phyloP scores from a whole-genome alignment of 257 asterid genomes.

The Solanum tacnaense region DNA sequence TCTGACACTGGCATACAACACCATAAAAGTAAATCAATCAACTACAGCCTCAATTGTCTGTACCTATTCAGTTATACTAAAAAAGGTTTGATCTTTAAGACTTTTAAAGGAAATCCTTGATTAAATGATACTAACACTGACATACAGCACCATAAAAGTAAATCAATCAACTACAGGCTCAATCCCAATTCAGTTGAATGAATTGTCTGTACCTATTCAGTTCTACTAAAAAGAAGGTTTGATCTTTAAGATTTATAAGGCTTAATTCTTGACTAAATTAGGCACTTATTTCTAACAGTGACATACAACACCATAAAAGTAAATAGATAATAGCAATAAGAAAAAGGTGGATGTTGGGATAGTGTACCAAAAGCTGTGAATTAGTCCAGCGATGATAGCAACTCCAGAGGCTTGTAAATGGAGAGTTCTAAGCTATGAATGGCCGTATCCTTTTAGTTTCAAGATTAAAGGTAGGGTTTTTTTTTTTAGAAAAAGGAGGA shows the following conservation, averaged over 20 bases:
- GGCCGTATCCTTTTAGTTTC: background rate
- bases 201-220: background rate
- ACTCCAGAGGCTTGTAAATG: background rate
- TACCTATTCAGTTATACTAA: background rate
- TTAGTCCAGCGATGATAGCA: background rate
- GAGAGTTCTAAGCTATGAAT: background rate
- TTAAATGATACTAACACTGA: background rate
- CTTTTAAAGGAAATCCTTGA: background rate
- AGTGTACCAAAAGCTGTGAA: background rate
- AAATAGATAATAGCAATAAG: background rate
- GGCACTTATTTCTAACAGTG: background rate
- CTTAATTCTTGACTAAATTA: background rate
- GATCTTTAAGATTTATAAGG: background rate
- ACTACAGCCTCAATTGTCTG: background rate
- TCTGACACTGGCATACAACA: background rate
- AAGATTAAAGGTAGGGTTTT: background rate
- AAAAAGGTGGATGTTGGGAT: background rate
- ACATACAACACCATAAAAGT: background rate
- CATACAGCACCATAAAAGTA: background rate
- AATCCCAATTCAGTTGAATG: background rate
- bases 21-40: background rate
- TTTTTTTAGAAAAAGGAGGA: background rate
- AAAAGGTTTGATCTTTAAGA: background rate
- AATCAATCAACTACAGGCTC: background rate
- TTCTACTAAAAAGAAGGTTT: background rate